A percentile compares a stretch with the other conserved stretches of the same genome.
phyloP scores from a whole-genome alignment of 306 rosid species.

The Heteromeles arbutifolia region DNA sequence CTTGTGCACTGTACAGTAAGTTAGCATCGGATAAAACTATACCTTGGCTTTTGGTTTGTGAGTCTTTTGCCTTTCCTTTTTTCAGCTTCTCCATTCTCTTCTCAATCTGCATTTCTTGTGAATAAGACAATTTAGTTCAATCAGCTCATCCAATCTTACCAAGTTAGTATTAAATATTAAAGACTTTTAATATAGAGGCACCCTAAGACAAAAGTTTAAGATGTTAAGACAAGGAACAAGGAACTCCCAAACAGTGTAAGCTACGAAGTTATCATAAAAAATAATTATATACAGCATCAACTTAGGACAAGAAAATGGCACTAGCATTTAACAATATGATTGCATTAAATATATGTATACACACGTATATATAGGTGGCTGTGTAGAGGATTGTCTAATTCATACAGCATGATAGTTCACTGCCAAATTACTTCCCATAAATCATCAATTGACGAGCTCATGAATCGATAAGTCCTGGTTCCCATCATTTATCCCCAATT shows the following conservation, averaged over 20 bases:
- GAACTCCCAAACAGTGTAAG: slow-evolving; percentile 2
- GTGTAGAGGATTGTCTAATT: background rate
- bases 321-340: background rate
- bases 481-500: background rate
- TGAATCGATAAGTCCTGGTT: background rate
- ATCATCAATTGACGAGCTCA: background rate
- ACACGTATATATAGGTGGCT: too few relatives aligned
- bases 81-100: slow-evolving; percentile 89
- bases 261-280: background rate
- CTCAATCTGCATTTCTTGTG: slow-evolving; percentile 86
- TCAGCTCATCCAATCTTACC: slow-evolving; percentile 30
- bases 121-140: slow-evolving; percentile 42
- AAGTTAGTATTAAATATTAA: background rate
- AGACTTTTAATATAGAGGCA: background rate
- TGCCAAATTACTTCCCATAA: background rate
- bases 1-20: background rate
- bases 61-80: slow-evolving; percentile 78
- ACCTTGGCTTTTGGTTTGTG: slow-evolving; percentile 87
- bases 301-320: background rate
- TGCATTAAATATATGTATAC: background rate
- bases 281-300: background rate
- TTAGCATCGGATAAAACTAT: background rate
- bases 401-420: background rate
- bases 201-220: background rate
- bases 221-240: slow-evolving; percentile 4